Evolutionary conservation across 805 yeast species (phyloP), one percentile per base, ranked within the genome.

Genomic region (Isabelozyma heimii): DNA sequence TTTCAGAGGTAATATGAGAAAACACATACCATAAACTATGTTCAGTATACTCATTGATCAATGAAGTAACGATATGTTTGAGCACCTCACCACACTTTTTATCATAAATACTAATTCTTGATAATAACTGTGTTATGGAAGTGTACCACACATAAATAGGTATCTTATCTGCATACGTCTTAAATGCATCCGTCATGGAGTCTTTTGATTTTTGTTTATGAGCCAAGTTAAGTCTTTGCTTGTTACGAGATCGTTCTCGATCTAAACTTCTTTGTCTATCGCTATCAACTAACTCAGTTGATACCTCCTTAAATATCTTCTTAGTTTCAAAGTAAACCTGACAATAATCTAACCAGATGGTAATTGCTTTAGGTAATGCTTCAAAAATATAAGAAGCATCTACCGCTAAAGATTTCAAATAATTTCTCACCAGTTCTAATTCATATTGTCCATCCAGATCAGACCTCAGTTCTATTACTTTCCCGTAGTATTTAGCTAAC

Each of bases 261-360:
- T 30, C 35, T 30, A 30, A 8, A 13, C 35, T 30, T 30, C 35
- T 30, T 13, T 30, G 35, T 30, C 35, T 30, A 30, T 30, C 35
- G n/a, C n/a, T 9, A 30, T 30, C 35, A 9, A 30, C n/a, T 10
- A 30, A 8, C 5, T 30, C 35, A 30, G 35, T 4, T 30, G 35
- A 13, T 8, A 30, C 35, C 28, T 70, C 74, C 47, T 30, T 30
- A 10, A 30, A 30, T 14, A 52, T 56, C 9, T 51, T 50, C 6
- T 57, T 50, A 26, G 49, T 56, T 42, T 73, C 75, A 1, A 78
- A 82, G 63, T 85, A 87, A 26, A 49, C 54, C 42, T 73, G 75
- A 1, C 78, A 82, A 63, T 85, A 87, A 57, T 91, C 97, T 20
- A 94, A 71, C 99, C 99, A 94, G 8, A 89, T 77, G 0, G 97